Conservation (phyloP, 306 rosid species). For the Vigna mungo region DNA sequence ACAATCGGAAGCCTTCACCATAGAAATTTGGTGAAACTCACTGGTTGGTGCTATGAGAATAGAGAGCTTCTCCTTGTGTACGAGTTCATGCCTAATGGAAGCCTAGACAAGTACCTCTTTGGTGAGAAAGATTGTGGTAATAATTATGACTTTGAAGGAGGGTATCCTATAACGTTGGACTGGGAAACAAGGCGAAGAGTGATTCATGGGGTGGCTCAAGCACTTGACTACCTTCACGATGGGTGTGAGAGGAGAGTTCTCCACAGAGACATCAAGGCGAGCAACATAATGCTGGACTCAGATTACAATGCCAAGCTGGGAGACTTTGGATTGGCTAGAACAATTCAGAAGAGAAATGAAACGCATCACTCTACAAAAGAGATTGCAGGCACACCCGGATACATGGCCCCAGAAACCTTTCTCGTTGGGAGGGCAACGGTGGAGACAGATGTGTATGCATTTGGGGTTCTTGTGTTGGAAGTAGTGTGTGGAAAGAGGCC, state of each 20-base stretch:
- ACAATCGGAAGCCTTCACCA: slow-evolving; percentile 82
- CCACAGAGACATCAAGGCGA: slow-evolving; percentile 80
- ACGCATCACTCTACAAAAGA: slow-evolving; percentile 77
- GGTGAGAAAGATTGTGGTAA: neutral
- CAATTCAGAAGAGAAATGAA: slow-evolving; percentile 58
- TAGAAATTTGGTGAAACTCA: slow-evolving; percentile 72
- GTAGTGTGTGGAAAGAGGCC: slow-evolving; percentile 73
- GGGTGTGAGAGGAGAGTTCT: slow-evolving; percentile 73
- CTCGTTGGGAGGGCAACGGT: slow-evolving; percentile 67
- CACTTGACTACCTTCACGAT: slow-evolving; percentile 76
- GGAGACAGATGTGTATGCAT: slow-evolving; percentile 81
- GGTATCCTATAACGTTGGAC: slow-evolving; percentile 28
- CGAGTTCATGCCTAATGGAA: slow-evolving; percentile 81
- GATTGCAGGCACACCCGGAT: slow-evolving; percentile 85
- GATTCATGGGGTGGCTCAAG: slow-evolving; percentile 71
- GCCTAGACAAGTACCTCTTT: slow-evolving; percentile 71
- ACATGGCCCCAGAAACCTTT: slow-evolving; percentile 88
- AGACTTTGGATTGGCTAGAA: slow-evolving; percentile 80
- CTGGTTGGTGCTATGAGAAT: slow-evolving; percentile 86
- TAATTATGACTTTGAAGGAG: neutral
- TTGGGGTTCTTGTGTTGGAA: slow-evolving; percentile 71
- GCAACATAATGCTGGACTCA: slow-evolving; percentile 78
- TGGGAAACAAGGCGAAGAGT: slow-evolving; percentile 63
- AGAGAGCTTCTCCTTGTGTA: slow-evolving; percentile 76
- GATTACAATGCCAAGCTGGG: slow-evolving; percentile 67